phyloP scores from a whole-genome alignment of 768 basidiomycete genomes.

The Roridomyces roridus region DNA sequence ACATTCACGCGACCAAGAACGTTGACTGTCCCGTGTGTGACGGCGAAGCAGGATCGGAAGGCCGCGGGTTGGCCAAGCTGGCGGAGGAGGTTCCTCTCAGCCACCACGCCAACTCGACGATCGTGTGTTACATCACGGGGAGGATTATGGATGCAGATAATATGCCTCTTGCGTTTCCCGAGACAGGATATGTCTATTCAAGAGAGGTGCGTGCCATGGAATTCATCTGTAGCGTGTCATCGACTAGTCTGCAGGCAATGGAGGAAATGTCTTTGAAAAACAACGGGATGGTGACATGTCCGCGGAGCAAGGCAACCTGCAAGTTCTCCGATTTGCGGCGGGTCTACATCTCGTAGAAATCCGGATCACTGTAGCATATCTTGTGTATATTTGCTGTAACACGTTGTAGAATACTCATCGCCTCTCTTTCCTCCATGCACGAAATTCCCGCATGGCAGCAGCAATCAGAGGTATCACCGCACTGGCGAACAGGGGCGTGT shows the following conservation, averaged over 20 bases:
- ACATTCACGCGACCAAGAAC: constrained; percentile 65
- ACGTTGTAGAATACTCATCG: too few relatives aligned
- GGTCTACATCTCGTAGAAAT: constrained; percentile 83
- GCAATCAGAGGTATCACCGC: constrained; percentile 83
- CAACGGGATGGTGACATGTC: constrained; percentile 83
- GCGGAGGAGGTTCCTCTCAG: constrained; percentile 88
- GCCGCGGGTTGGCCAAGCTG: constrained; percentile 70
- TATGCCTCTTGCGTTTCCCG: constrained; percentile 89
- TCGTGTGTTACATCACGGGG: constrained; percentile 90
- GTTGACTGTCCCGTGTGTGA: constrained; percentile 94
- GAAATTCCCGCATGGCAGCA: constrained; percentile 74
- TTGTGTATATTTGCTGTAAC: too few relatives aligned
- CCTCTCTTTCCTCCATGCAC: constrained; percentile 58
- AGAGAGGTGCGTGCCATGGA: constrained; percentile 65
- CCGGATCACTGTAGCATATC: not conserved
- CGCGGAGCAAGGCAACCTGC: constrained; percentile 70
- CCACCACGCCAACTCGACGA: constrained; percentile 94
- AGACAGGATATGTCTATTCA: constrained; percentile 89
- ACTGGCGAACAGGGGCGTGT: constrained; percentile 93
- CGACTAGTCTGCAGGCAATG: constrained; percentile 64
- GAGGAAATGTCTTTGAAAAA: constrained; percentile 87
- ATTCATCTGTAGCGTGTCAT: not conserved
- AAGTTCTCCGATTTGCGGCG: constrained; percentile 75
- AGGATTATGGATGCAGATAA: constrained; percentile 96
- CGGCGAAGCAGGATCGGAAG: constrained; percentile 45